Evolutionary conservation across 805 yeast species (phyloP), one percentile per base, ranked within the genome.

Genomic region (Candida boleticola): DNA sequence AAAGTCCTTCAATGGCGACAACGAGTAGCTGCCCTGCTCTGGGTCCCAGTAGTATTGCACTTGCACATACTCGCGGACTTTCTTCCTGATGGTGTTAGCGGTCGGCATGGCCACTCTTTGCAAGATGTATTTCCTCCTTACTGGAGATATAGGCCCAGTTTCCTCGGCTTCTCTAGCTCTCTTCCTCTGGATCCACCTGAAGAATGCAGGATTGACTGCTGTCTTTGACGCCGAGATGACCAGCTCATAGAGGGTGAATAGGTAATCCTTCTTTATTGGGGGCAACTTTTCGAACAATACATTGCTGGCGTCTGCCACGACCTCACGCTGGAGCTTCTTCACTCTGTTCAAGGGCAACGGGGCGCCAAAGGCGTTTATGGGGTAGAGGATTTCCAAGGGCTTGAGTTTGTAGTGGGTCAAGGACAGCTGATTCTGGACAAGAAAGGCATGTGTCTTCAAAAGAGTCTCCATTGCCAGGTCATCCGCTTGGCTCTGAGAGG

Each of bases 371-470:
- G 61, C 46, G 30, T 55, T 57, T 3, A 68, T 54, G 20, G 61
- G 59, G 38, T 61, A 66, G 2, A 57, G 27, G 3, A 59, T 66
- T 36, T 66, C 73, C 13, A 69, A 47, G 3, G 60, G 56, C 3
- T 45, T 55, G 1, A 66, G 41, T 39, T 66, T 63, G 5, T 51
- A 35, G 14, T 52, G 58, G 30, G 58, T 51, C 4, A 66, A 37
- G 5, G 7, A 21, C 3, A 42, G 21, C 18, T 57, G 58, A 43
- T 61, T 48, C 1, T 40, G 23, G 23, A 21, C 3, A 2, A 65
- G 29, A 29, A 66, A 64, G 4, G 40, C 26, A 46, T 60, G 57
- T 16, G 26, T 16, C 14, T 36, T 18, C 10, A 26, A 4, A 16
- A 22, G 10, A 9, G 31, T 5, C 17, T 40, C 18, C 17, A 31